Conservation (phyloP, 1,139 yeast species). For the Meyerozyma smithsonii region DNA sequence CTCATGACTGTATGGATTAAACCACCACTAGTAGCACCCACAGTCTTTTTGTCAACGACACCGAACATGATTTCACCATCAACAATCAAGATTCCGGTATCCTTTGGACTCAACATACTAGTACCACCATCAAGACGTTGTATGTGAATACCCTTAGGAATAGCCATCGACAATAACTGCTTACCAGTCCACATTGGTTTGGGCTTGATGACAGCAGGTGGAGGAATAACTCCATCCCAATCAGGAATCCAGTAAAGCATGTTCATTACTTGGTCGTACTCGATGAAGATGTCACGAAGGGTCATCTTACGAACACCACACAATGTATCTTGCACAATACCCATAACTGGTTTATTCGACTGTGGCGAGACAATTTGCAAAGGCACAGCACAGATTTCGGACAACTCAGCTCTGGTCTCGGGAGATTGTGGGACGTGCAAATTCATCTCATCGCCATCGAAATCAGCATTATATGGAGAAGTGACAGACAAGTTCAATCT, state of each 20-base stretch:
- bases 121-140: constrained; percentile 91
- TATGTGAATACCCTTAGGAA: constrained; percentile 92
- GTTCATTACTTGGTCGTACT: constrained; percentile 92
- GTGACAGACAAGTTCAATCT: constrained; percentile 95
- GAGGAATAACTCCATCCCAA: constrained; percentile 99
- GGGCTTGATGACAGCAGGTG: constrained; percentile 91
- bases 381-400: constrained; percentile 95
- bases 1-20: constrained; percentile 94
- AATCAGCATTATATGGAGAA: constrained; percentile 98
- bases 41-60: constrained; percentile 95
- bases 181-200: constrained; percentile 98
- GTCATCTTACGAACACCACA: constrained; percentile 98
- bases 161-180: constrained; percentile 86
- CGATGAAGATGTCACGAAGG: constrained; percentile 80
- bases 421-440: constrained; percentile 99
- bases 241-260: constrained; percentile 96
- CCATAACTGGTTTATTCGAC: constrained; percentile 98
- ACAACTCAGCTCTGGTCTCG: constrained; percentile 94
- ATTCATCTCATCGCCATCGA: constrained; percentile 99
- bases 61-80: constrained; percentile 96
- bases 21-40: constrained; percentile 98
- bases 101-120: constrained; percentile 80
- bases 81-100: constrained; percentile 85
- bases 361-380: constrained; percentile 97
- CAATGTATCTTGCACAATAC: constrained; percentile 97